Base-by-base conservation (phyloP, 306 rosid species). In the Malus orientalis region DNA sequence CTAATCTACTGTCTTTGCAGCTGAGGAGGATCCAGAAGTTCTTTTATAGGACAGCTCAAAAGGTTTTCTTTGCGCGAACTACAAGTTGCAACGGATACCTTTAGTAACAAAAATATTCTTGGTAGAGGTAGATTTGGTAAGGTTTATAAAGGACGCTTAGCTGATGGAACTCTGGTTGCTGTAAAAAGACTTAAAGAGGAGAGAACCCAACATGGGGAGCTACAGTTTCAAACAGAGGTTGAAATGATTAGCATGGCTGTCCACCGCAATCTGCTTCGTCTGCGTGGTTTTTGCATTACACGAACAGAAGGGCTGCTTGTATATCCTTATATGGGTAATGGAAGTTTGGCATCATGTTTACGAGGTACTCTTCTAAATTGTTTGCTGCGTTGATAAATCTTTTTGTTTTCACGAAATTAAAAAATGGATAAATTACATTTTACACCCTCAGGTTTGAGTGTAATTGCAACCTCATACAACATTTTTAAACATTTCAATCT, bases 81-180 rank as follows among this genome's bases (percentile, higher is more conserved):
- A 70, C 97, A 89, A 88, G 97, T 90, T 70, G 97, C 99, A 38
- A 88, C 99, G 1, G 97, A 92, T 84, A 81, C 81, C 77, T 95
- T 95, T 57, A 89, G 96, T 91, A 88, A 90, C 79, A 87, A 49
- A 87, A 8, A 92, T 77, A 89, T 95, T 83, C 77, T 95, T 30
- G 99, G 99, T 70, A 84, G 90, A 85, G 99, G 99, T 78, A 96
- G 97, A 82, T 95, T 95, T 82, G 99, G 97, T 55, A 95, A 89
- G 80, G 99, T 95, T 77, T 95, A 95, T 80, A 95, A 86, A 78
- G 99, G 98, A 58, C 95, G 98, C 60, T 81, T 95, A 81, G 87
- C 96, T n/a, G 96, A 95, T 81, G 99, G 97, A 63, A 12, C 88
- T 69, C 86, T 95, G 22, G 97, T 95, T 67, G 99, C 99, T 33